Evolutionary conservation across 2,329 filamentous ascomycete genomes (phyloP).

Genomic region (Penicillium verrucosum): DNA sequence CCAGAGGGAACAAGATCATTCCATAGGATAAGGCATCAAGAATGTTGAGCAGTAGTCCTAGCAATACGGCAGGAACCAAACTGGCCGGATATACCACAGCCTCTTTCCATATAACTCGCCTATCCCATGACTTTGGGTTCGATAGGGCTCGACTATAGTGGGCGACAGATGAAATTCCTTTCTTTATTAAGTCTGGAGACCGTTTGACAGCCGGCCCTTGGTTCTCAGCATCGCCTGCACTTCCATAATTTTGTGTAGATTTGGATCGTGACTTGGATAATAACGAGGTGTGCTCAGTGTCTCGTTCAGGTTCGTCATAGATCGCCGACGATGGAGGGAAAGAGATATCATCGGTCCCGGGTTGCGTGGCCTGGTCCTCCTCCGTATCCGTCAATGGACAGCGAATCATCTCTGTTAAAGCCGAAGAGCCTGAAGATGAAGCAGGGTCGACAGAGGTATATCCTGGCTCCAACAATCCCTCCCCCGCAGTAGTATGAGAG

Average conservation of each 20-base stretch:
- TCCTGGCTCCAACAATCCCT: conserved; percentile 16
- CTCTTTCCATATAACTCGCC: conserved; percentile 60
- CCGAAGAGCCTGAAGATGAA: conserved; percentile 43
- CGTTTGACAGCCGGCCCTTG: conserved; percentile 17
- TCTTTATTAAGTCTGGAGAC: conserved; percentile 12
- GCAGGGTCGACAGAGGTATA: conserved; percentile 18
- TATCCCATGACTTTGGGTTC: conserved; percentile 71
- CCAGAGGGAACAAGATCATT: conserved; percentile 93
- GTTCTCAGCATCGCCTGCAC: conserved; percentile 32
- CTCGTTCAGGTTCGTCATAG: conserved; percentile 26
- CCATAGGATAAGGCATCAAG: conserved; percentile 93
- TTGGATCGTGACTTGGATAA: conserved; percentile 31
- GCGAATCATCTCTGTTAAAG: conserved; percentile 51
- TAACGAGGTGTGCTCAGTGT: conserved; percentile 39
- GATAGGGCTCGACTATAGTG: conserved; percentile 37
- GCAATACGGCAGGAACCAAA: conserved; percentile 78
- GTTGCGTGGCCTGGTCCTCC: conserved; percentile 17
- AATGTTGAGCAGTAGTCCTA: conserved; percentile 87
- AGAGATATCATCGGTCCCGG: conserved; percentile 16
- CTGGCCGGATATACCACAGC: conserved; percentile 65
- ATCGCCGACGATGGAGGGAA: conserved; percentile 16
- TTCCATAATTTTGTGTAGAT: conserved; percentile 31
- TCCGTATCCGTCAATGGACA: conserved; percentile 34
- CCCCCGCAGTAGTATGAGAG: conserved; percentile 13
- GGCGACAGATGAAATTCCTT: conserved; percentile 19